Evolutionary conservation across 1,139 yeast genomes (phyloP).

Genomic region (Debaryomyces sp.): DNA sequence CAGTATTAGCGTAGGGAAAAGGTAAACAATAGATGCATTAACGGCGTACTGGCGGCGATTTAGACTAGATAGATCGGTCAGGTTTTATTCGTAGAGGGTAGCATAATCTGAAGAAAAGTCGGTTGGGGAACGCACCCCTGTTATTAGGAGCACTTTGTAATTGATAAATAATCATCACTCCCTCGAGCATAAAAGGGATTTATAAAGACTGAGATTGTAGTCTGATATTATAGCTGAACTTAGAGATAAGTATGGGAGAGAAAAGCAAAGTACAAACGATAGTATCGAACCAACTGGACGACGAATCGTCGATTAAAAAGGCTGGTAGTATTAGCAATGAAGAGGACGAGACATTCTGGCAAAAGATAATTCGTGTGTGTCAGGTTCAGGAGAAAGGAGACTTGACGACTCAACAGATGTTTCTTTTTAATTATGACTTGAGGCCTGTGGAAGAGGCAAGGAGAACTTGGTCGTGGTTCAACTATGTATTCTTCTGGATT

Average conservation of each 20-base stretch:
- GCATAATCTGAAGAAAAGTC: not conserved
- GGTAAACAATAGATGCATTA: too few relatives aligned
- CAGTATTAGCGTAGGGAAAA: too few relatives aligned
- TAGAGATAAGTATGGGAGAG: not conserved
- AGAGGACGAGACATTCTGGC: constrained; percentile 17
- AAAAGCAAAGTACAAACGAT: not conserved
- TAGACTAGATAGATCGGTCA: not conserved
- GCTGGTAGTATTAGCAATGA: constrained; percentile 6
- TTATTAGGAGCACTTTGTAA: constrained; percentile 2
- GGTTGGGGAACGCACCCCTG: constrained; percentile 5
- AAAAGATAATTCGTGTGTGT: constrained; percentile 16
- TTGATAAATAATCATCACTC: not conserved
- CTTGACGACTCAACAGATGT: constrained; percentile 53
- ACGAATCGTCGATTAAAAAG: not conserved
- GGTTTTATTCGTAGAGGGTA: not conserved
- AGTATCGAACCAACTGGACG: not conserved
- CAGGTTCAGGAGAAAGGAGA: constrained; percentile 34
- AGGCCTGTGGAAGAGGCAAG: constrained; percentile 71
- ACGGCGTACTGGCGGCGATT: too few relatives aligned
- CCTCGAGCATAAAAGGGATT: not conserved
- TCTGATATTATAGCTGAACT: not conserved
- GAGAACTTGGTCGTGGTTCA: constrained; percentile 81
- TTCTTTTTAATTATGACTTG: constrained; percentile 71
- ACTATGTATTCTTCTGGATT: constrained; percentile 78
- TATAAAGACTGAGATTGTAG: not conserved